Base-by-base conservation (phyloP, 768 basidiomycete species). In the Suillus bovinus region DNA sequence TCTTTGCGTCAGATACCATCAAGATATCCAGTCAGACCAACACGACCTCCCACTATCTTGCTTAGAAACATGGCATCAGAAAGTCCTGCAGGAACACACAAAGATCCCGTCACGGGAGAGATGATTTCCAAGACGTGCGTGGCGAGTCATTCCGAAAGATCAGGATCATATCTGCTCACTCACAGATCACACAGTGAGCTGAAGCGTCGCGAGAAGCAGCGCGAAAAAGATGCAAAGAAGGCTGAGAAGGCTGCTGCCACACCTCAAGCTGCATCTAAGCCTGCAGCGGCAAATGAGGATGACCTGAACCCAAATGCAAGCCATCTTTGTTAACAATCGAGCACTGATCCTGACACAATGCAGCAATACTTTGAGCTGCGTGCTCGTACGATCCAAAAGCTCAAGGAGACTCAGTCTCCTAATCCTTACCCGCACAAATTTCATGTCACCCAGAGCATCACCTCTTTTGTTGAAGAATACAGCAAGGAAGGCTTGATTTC, bases 351-450 rank as follows among this genome's bases (percentile, higher is more conserved):
- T 22, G 27, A 34, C 17, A n/a, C 6, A 1, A n/a, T 71, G 6
- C 67, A 99, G 96, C 94, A 96, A 94, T 99, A 98, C 82, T 96
- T 90, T 72, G 95, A 98, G 72, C 79, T 94, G 67, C 90, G 97
- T 67, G 93, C 91, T 33, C 87, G 94, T 54, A 88, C 92, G 68
- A 94, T 99, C 69, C 84, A 87, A 65, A 86, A 87, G 67, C 85
- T 99, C 65, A 90, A 93, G 76, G 82, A 88, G 72, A 90, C 91
- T 33, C 90, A 90, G 74, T 76, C 84, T 8, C 96, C 96, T 2
- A 91, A 96, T 74, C 97, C 97, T 2, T 99, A 99, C 80, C 97
- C 97, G 8, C 97, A 99, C 88, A 99, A 99, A 86, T 99, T 99
- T 79, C 76, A 96, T 67, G 96, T 98, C 24, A 80, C 89, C 61